phyloP scores from a whole-genome alignment of 1,139 yeast genomes.

The Sugiyamaella grinbergsii region DNA sequence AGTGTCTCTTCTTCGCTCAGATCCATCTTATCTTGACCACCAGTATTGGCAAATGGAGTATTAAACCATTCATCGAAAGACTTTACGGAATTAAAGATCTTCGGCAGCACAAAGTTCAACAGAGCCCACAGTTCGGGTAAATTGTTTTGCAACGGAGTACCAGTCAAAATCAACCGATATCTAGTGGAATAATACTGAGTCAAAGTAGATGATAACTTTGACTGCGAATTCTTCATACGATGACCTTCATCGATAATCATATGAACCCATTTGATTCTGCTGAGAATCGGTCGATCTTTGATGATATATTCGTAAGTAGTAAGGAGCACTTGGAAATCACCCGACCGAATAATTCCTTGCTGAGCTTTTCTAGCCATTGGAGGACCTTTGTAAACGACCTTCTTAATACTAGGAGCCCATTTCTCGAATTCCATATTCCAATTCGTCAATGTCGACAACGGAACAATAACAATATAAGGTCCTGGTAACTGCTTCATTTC shows the following conservation, averaged over 20 bases:
- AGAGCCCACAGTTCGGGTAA: conserved; percentile 97
- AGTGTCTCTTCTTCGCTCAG: conserved; percentile 93
- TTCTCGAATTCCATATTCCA: conserved; percentile 96
- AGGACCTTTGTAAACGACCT: conserved; percentile 85
- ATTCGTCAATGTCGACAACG: conserved; percentile 89
- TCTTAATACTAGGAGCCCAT: conserved; percentile 89
- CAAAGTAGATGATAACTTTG: conserved; percentile 82
- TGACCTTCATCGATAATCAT: conserved; percentile 99
- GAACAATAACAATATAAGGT: conserved; percentile 90
- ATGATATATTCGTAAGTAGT: conserved; percentile 94
- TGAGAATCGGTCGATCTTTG: conserved; percentile 78
- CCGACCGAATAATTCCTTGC: conserved; percentile 70
- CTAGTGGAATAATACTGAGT: conserved; percentile 80
- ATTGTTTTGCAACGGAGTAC: conserved; percentile 95
- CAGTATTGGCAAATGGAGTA: conserved; percentile 96
- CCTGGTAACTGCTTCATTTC: conserved; percentile 63
- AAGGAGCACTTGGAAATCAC: conserved; percentile 85
- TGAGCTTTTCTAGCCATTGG: conserved; percentile 81
- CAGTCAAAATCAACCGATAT: conserved; percentile 88
- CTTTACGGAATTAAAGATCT: conserved; percentile 93
- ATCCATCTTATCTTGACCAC: conserved; percentile 89
- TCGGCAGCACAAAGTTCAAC: conserved; percentile 90
- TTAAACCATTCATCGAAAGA: conserved; percentile 99
- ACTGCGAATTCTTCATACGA: conserved; percentile 92
- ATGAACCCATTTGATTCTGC: conserved; percentile 84